These are phyloP conservation scores for Botrytis byssoidea DNA, from an alignment of 2,329 filamentous ascomycete genomes.

Conservation along the genomic window DNA sequence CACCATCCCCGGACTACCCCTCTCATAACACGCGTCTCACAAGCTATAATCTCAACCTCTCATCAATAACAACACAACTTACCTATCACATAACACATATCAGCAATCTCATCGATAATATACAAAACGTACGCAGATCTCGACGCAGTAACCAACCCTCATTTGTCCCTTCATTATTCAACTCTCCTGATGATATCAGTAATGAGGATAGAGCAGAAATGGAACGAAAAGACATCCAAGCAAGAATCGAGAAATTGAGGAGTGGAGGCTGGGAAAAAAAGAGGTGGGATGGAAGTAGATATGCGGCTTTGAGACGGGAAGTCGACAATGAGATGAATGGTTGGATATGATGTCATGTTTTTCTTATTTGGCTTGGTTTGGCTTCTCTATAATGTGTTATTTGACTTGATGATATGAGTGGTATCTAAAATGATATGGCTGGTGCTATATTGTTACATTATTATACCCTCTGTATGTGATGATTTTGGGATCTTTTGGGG, in stretches of 20 bases:
- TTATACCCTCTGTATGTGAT: neutral
- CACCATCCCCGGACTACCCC: neutral
- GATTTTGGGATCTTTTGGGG: neutral
- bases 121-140: conserved; percentile 25
- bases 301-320: conserved; percentile 33
- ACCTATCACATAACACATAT: conserved; percentile 20
- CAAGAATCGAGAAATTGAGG: conserved; percentile 28
- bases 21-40: neutral
- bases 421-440: neutral
- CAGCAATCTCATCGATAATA: conserved; percentile 24
- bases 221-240: conserved; percentile 12
- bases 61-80: conserved; percentile 22
- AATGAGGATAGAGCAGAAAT: neutral
- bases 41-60: conserved; percentile 24
- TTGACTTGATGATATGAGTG: conserved; percentile 4
- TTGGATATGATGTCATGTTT: neutral
- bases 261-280: conserved; percentile 30
- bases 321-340: conserved; percentile 21
- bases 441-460: neutral
- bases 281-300: conserved; percentile 32
- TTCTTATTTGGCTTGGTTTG: neutral
- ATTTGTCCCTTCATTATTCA: neutral
- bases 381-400: neutral
- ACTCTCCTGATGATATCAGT: conserved; percentile 7
- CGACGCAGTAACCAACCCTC: conserved; percentile 28